These are phyloP conservation scores for Chenopodium formosanum DNA, from an alignment of 148 eudicot species.

Conservation along the genomic window DNA sequence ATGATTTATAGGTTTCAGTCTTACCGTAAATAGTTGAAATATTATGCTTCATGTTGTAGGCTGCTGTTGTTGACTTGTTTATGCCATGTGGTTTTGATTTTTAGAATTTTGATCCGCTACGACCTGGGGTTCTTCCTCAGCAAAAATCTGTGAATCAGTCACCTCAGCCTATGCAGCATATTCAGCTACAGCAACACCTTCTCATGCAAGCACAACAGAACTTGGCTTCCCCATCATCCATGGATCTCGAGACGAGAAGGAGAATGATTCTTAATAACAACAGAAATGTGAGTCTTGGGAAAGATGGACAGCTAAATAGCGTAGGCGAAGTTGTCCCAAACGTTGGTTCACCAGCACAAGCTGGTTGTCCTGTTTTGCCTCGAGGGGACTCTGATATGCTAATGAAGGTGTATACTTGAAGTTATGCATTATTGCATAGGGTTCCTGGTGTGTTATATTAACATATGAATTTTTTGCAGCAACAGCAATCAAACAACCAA, in stretches of 20 bases:
- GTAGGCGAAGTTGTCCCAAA: conserved; percentile 57
- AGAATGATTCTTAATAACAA: conserved; percentile 53
- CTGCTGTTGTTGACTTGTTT: conserved; percentile 3
- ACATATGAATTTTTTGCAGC: conserved; percentile 30
- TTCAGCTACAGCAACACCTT: conserved; percentile 62
- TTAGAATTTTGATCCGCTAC: conserved; percentile 54
- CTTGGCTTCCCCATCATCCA: conserved; percentile 60
- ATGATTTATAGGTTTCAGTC: conserved; percentile 6
- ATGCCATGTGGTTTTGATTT: conserved; percentile 2
- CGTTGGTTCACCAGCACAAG: conserved; percentile 63
- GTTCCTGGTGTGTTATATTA: conserved; percentile 5
- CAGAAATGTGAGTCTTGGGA: conserved; percentile 53
- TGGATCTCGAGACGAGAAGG: conserved; percentile 57
- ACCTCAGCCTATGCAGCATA: conserved; percentile 51
- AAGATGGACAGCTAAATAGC: conserved; percentile 58
- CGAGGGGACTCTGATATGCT: conserved; percentile 57
- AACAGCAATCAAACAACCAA: conserved; percentile 50
- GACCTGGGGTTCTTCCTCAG: conserved; percentile 57
- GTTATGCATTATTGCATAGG: conserved; percentile 11
- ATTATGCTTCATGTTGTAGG: conserved; percentile 5
- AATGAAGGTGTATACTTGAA: conserved; percentile 35
- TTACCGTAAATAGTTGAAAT: not conserved
- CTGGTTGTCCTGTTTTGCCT: conserved; percentile 47
- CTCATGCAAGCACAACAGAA: conserved; percentile 60
- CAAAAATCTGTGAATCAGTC: conserved; percentile 60